Evolutionary conservation across 208 protist species (phyloP).

Genomic region (Trypanosoma scelopori): DNA sequence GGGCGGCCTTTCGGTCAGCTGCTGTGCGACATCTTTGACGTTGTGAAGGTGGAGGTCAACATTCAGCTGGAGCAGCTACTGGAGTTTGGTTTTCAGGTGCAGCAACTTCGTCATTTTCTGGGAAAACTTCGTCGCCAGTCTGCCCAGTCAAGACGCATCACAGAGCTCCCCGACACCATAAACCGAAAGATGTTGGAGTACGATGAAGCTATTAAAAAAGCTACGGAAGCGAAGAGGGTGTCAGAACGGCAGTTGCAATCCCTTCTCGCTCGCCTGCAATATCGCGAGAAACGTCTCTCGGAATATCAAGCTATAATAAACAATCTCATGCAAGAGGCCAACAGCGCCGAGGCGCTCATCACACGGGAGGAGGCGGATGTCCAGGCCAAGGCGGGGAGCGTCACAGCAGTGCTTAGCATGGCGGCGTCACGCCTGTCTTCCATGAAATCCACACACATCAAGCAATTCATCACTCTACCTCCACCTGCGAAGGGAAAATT

Average conservation of each 20-base stretch:
- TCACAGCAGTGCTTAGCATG: slow-evolving; percentile 31
- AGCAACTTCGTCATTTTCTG: slow-evolving; percentile 23
- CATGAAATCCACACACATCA: slow-evolving; percentile 38
- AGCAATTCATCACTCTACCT: slow-evolving; percentile 37
- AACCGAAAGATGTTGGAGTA: slow-evolving; percentile 17
- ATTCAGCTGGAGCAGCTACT: slow-evolving; percentile 40
- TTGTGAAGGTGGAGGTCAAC: slow-evolving; percentile 8
- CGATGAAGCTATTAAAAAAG: slow-evolving; percentile 2
- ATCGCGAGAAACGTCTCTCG: neutral
- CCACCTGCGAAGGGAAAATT: slow-evolving; percentile 43
- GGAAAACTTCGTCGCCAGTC: slow-evolving; percentile 16
- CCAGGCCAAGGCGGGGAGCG: slow-evolving; percentile 24
- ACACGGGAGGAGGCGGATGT: slow-evolving; percentile 21
- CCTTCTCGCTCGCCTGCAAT: neutral
- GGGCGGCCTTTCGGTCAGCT: slow-evolving; percentile 10
- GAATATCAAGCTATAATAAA: neutral
- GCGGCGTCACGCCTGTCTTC: slow-evolving; percentile 34
- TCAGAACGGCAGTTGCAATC: neutral
- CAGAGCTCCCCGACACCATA: slow-evolving; percentile 16
- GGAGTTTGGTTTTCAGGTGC: slow-evolving; percentile 34
- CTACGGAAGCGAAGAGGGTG: neutral
- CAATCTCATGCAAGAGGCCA: neutral
- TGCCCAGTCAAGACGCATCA: slow-evolving; percentile 19
- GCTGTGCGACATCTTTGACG: slow-evolving; percentile 32
- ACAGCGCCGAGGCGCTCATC: slow-evolving; percentile 4